phyloP scores from a whole-genome alignment of 805 yeast genomes.

The Suhomyces faveliae region DNA sequence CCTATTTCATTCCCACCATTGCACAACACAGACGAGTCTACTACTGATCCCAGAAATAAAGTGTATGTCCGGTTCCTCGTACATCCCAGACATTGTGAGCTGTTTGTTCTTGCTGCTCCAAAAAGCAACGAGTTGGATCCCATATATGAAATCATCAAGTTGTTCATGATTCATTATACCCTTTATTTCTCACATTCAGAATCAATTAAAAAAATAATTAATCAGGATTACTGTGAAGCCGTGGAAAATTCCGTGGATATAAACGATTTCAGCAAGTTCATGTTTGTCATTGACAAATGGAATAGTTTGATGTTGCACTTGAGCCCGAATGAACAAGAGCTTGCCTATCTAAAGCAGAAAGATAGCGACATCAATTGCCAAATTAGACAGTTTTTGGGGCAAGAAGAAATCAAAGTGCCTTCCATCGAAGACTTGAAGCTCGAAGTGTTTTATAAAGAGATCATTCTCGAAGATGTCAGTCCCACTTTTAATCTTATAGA shows the following conservation, averaged over 20 bases:
- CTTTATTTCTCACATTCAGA: slow-evolving; percentile 41
- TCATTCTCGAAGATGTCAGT: slow-evolving; percentile 11
- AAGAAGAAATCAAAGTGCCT: slow-evolving; percentile 13
- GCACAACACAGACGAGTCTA: slow-evolving; percentile 10
- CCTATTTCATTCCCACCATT: slow-evolving; percentile 40
- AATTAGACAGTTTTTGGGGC: slow-evolving; percentile 17
- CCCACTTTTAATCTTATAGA: slow-evolving; percentile 10
- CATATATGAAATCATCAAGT: slow-evolving; percentile 49
- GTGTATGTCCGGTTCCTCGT: slow-evolving; percentile 33
- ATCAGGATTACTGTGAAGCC: slow-evolving; percentile 31
- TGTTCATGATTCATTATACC: slow-evolving; percentile 40
- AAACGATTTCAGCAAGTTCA: slow-evolving; percentile 34
- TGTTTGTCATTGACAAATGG: slow-evolving; percentile 42
- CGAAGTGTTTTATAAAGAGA: slow-evolving; percentile 18
- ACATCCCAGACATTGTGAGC: slow-evolving; percentile 49
- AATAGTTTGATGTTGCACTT: slow-evolving; percentile 37
- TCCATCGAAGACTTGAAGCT: slow-evolving; percentile 20
- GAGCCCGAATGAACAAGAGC: slow-evolving; percentile 27
- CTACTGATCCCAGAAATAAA: slow-evolving; percentile 5
- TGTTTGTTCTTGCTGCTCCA: slow-evolving; percentile 48
- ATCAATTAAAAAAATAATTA: slow-evolving; percentile 28
- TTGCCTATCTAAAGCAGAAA: slow-evolving; percentile 5
- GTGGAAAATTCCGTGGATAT: slow-evolving; percentile 31
- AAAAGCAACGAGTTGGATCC: slow-evolving; percentile 62
- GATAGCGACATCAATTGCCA: slow-evolving; percentile 23